These are phyloP conservation scores for Arabidopsis hybrid DNA, from an alignment of 441 rosid species.

Conservation along the genomic window DNA sequence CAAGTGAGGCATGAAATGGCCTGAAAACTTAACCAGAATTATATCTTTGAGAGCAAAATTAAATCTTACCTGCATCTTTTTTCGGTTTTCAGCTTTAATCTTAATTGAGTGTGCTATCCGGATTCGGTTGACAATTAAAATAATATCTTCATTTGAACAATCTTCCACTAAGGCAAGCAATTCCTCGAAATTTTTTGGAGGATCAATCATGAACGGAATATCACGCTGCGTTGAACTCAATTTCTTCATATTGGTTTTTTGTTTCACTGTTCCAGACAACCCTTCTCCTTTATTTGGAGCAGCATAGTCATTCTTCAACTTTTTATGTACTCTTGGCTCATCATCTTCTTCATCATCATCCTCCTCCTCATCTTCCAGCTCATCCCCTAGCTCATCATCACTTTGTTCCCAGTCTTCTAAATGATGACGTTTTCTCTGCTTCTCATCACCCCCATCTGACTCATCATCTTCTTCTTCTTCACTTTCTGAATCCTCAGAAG, in stretches of 20 bases:
- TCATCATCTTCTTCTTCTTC: constrained; percentile 47
- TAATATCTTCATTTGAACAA: constrained; percentile 59
- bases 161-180: constrained; percentile 58
- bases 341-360: constrained; percentile 46
- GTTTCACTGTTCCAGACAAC: constrained; percentile 34
- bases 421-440: constrained; percentile 44
- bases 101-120: constrained; percentile 70
- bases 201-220: constrained; percentile 80
- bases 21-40: constrained; percentile 1
- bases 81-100: constrained; percentile 89
- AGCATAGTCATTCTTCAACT: constrained; percentile 45
- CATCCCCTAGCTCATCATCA: constrained; percentile 70
- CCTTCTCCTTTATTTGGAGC: constrained; percentile 24
- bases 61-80: constrained; percentile 89
- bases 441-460: constrained; percentile 48
- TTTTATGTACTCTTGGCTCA: constrained; percentile 44
- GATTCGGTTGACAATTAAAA: constrained; percentile 66
- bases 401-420: constrained; percentile 92
- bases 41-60: constrained; percentile 10
- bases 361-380: constrained; percentile 63
- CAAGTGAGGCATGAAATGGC: constrained; percentile 20
- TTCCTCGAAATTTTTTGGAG: constrained; percentile 79
- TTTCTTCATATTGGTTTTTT: constrained; percentile 42
- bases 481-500: constrained; percentile 61
- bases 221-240: constrained; percentile 49